Evolutionary conservation across 139 green algal species (phyloP).

Genomic region (Chlamydomonas eustigma): DNA sequence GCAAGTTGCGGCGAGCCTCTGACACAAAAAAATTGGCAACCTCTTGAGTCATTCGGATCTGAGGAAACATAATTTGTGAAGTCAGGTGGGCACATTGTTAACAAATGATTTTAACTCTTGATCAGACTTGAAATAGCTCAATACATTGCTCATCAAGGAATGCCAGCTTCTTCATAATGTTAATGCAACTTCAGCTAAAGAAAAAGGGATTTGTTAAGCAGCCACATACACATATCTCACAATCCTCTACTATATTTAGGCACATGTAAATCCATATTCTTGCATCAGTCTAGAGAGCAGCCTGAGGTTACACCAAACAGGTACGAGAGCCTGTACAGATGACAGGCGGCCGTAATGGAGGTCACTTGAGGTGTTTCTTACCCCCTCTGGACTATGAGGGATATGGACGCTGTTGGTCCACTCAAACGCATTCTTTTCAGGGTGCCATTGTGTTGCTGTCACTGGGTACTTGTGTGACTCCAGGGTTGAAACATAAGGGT

Average conservation of each 20-base stretch:
- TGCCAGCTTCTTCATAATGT: neutral
- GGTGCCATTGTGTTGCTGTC: constrained; percentile 75
- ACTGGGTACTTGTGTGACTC: constrained; percentile 41
- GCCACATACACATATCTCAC: no score
- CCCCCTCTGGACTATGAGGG: constrained; percentile 55
- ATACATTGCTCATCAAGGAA: neutral
- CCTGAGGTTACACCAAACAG: no score
- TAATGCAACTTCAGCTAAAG: no score
- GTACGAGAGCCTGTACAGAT: no score
- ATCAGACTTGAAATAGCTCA: no score
- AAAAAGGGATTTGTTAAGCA: no score
- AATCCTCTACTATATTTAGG: no score
- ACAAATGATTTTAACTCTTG: no score
- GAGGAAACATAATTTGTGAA: constrained; percentile 8
- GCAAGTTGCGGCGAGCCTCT: constrained; percentile 64
- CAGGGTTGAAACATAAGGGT: constrained; percentile 71
- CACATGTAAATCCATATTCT: no score
- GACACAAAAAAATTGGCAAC: constrained; percentile 73
- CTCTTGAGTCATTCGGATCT: constrained; percentile 58
- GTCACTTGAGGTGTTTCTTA: neutral
- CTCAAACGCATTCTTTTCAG: constrained; percentile 83
- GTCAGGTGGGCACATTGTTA: no score
- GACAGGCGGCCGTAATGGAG: no score
- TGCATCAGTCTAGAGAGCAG: no score
- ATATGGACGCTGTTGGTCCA: constrained; percentile 67